Base-by-base conservation (phyloP, 139 green algal genomes). In the Chlamydomonas sp. region DNA sequence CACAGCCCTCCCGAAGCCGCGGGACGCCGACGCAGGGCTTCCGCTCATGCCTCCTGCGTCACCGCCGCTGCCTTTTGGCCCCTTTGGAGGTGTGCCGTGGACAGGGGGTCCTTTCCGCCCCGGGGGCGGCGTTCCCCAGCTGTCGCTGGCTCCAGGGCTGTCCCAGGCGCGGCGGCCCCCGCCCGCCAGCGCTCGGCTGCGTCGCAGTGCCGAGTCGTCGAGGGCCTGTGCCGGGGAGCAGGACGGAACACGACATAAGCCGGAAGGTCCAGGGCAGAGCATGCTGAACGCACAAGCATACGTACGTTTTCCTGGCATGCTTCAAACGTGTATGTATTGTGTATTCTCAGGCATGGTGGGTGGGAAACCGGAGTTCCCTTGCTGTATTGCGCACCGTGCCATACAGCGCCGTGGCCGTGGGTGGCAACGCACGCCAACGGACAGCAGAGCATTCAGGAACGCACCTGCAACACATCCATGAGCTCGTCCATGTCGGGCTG, bases 401-500 rank as follows among this genome's bases (percentile, higher is more conserved):
- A n/a, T n/a, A n/a, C n/a, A n/a, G n/a, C n/a, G n/a, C n/a, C n/a
- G n/a, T n/a, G n/a, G n/a, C n/a, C n/a, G n/a, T n/a, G n/a, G n/a
- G n/a, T n/a, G n/a, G n/a, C n/a, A n/a, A n/a, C n/a, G n/a, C n/a
- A n/a, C n/a, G n/a, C n/a, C n/a, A n/a, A n/a, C n/a, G n/a, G n/a
- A n/a, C n/a, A n/a, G n/a, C n/a, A n/a, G n/a, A n/a, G n/a, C n/a
- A 5, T 73, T 76, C 2, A 3, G 18, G 4, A 17, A 76, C 78
- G 2, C 74, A 80, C 83, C 63, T 88, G 62, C 74, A 88, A 9
- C 12, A 88, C 83, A 7, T 88, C 83, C 73, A 88, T 67, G 49
- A 88, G 18, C 57, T 88, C 83, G 57, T 81, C 74, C 83, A 88
- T 86, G 82, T 86, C 82, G 20, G 82, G 82, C 9, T 71, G 71